Evolutionary conservation across 805 yeast species (phyloP).

Genomic region (Pichia scutulata): DNA sequence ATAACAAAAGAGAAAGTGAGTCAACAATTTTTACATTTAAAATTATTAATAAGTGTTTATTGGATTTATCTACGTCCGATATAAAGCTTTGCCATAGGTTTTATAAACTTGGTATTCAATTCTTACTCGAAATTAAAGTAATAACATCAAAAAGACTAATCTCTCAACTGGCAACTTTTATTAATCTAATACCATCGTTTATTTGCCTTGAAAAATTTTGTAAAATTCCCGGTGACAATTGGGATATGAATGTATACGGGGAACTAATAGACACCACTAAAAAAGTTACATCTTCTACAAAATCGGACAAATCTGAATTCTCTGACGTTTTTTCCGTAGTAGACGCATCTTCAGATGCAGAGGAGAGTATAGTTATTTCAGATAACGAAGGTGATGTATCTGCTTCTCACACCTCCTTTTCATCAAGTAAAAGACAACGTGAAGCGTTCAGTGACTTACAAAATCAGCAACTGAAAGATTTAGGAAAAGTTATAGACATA

Average conservation of each 20-base stretch:
- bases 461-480: conserved; percentile 7
- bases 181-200: conserved; percentile 37
- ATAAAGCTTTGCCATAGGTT: conserved; percentile 31
- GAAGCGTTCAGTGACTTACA: neutral
- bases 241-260: conserved; percentile 13
- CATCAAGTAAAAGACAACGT: neutral
- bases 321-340: neutral
- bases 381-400: conserved; percentile 1
- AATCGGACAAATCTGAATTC: neutral
- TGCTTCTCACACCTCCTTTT: neutral
- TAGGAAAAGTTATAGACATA: conserved; percentile 11
- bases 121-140: conserved; percentile 29
- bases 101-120: conserved; percentile 32
- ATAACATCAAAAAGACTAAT: conserved; percentile 37
- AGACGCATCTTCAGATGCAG: conserved; percentile 6
- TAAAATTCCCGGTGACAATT: conserved; percentile 21
- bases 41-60: conserved; percentile 39
- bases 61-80: conserved; percentile 36
- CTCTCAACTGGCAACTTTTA: conserved; percentile 38
- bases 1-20: conserved; percentile 20
- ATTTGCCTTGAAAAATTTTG: conserved; percentile 26
- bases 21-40: conserved; percentile 29
- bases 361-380: conserved; percentile 8
- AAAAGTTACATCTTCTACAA: neutral
- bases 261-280: neutral